Percentiles rank a stretch among this genome's conserved stretches.
phyloP scores from a whole-genome alignment of 1,284 basidiomycete genomes.

The Ceratobasidium sp. region DNA sequence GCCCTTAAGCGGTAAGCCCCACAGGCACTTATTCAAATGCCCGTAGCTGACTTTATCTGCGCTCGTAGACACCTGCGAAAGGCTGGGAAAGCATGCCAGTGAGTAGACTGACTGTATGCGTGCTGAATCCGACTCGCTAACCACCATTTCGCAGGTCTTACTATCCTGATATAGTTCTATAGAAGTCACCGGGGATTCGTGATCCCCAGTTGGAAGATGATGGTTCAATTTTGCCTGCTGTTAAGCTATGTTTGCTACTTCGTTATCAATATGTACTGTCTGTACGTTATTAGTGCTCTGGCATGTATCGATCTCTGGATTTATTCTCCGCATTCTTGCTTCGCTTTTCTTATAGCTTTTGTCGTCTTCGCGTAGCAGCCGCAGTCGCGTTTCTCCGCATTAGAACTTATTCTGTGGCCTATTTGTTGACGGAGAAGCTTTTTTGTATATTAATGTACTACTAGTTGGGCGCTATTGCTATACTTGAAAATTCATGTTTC shows the following conservation, averaged over 20 bases:
- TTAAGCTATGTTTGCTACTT: too few species aligned
- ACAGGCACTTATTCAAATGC: too few species aligned
- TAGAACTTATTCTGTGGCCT: neutral
- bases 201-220: too few species aligned
- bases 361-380: neutral
- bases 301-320: too few species aligned
- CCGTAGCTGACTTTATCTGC: neutral
- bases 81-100: conserved; percentile 18
- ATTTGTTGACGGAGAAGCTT: conserved; percentile 11
- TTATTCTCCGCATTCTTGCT: too few species aligned
- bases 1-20: conserved; percentile 5
- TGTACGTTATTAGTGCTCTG: too few species aligned
- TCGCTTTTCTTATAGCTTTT: neutral
- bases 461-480: neutral
- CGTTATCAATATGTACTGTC: too few species aligned
- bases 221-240: too few species aligned
- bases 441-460: neutral
- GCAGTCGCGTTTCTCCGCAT: too few species aligned
- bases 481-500: neutral
- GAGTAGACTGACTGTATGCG: conserved; percentile 15
- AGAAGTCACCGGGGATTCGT: neutral
- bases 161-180: conserved; percentile 11
- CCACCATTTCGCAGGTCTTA: neutral
- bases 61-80: conserved; percentile 20
- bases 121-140: neutral